These are phyloP conservation scores for Neurospora pannonica DNA, from an alignment of 495 filamentous ascomycete genomes.

Conservation along the genomic window DNA sequence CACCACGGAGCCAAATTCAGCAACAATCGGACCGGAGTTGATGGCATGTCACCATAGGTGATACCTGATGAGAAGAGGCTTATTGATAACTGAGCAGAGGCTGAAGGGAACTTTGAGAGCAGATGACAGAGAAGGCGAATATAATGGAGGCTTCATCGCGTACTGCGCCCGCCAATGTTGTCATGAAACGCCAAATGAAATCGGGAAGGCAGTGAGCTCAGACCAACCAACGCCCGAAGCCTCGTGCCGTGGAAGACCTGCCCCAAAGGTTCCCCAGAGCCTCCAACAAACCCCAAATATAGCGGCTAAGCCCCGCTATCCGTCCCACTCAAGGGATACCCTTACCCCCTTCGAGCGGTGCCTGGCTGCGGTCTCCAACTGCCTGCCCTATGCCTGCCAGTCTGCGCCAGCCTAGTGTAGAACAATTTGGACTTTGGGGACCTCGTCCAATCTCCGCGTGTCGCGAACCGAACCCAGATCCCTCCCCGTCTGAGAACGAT, in stretches of 20 bases:
- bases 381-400: neutral
- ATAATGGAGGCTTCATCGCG: neutral
- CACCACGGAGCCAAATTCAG: neutral
- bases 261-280: neutral
- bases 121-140: neutral
- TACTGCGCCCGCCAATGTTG: neutral
- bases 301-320: neutral
- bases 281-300: neutral
- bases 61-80: neutral
- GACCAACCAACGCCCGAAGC: neutral
- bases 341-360: neutral
- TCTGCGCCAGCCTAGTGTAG: neutral
- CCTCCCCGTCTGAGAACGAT: neutral
- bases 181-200: neutral
- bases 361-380: neutral
- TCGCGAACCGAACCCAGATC: neutral
- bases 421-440: neutral
- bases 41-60: neutral
- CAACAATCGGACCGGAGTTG: neutral
- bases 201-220: neutral
- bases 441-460: neutral
- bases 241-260: neutral
- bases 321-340: neutral
- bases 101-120: neutral
- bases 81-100: neutral